Evolutionary conservation across 108 stramenopile species (phyloP).

Genomic region (Cyclotella sp.): DNA sequence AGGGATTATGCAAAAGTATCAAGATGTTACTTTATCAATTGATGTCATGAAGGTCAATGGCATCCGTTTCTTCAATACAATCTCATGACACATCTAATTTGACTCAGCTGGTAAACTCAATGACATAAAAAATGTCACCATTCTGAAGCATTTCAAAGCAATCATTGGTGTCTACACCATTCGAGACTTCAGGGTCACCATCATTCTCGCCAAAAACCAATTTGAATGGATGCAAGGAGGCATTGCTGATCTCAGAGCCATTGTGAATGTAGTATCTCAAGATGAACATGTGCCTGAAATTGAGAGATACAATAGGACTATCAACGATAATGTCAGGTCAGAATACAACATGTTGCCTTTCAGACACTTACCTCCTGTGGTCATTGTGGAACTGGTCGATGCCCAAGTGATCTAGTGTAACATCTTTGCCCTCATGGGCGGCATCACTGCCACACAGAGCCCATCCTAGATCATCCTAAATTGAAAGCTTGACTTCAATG

Average conservation of each 20-base stretch:
- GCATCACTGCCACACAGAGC: neutral
- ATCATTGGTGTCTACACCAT: neutral
- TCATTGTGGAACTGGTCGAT: neutral
- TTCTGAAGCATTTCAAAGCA: neutral
- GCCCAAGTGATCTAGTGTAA: neutral
- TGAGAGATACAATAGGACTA: neutral
- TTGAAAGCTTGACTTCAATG: neutral
- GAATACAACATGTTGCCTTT: neutral
- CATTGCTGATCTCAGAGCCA: neutral
- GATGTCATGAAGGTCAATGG: constrained; percentile 60
- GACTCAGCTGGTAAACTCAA: constrained; percentile 15
- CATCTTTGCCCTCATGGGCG: neutral
- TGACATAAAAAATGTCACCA: neutral
- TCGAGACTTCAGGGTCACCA: neutral
- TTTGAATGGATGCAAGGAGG: neutral
- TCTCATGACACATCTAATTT: neutral
- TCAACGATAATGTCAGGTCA: neutral
- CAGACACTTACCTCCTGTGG: neutral
- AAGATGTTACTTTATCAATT: constrained; percentile 29
- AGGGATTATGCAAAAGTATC: constrained; percentile 25
- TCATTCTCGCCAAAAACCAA: neutral
- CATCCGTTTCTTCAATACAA: constrained; percentile 31
- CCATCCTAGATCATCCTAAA: neutral
- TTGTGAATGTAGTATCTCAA: too few species aligned
- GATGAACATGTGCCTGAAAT: too few species aligned